Conservation (phyloP, 2,329 filamentous ascomycete species). For the Epichloe amarillans region DNA sequence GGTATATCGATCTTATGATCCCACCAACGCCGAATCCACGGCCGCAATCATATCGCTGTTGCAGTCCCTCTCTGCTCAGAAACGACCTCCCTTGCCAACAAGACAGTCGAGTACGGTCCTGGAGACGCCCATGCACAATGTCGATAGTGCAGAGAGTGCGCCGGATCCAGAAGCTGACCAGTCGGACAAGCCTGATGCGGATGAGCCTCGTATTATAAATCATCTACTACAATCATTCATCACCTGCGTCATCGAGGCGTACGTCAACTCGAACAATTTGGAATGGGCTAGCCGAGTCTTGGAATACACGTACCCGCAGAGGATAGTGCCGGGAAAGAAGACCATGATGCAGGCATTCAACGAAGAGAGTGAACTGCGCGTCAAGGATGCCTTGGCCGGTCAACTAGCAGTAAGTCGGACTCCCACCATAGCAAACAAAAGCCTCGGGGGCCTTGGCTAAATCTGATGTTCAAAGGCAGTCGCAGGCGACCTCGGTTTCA, state of each 20-base stretch:
- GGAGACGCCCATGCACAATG: conserved; percentile 42
- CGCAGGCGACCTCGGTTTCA: conserved; percentile 46
- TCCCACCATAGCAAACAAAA: neutral
- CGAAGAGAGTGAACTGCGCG: conserved; percentile 46
- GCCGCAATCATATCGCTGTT: conserved; percentile 57
- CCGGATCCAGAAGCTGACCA: conserved; percentile 46
- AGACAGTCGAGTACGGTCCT: conserved; percentile 44
- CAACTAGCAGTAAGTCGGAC: conserved; percentile 47
- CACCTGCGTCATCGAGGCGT: conserved; percentile 65
- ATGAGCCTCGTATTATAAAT: conserved; percentile 48
- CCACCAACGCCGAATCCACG: conserved; percentile 52
- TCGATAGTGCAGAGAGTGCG: conserved; percentile 38
- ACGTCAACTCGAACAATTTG: conserved; percentile 47
- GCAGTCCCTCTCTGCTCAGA: conserved; percentile 53
- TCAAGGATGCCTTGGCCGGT: conserved; percentile 53
- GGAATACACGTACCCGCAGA: conserved; percentile 54
- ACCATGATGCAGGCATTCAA: conserved; percentile 53
- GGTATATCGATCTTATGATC: conserved; percentile 52
- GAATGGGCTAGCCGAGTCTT: conserved; percentile 52
- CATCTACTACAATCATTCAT: conserved; percentile 62
- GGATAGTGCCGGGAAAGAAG: conserved; percentile 45
- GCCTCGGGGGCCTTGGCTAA: neutral
- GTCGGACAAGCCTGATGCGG: conserved; percentile 25
- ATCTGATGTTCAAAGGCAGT: conserved; percentile 35
- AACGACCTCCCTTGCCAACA: conserved; percentile 48